phyloP scores from a whole-genome alignment of 108 stramenopile species.

The Aureococcus anophagefferens region DNA sequence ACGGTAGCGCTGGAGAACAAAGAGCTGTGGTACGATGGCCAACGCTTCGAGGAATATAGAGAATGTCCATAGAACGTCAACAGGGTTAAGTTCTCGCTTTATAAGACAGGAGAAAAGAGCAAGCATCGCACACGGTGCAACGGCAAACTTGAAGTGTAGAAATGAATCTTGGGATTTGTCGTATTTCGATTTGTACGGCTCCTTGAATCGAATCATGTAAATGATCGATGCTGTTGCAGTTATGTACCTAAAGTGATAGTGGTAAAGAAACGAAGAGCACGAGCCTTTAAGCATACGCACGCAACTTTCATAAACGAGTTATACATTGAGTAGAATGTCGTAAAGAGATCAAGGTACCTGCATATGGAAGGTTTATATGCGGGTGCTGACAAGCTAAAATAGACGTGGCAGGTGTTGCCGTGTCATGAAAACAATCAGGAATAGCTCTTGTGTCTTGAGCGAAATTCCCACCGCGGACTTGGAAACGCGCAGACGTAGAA shows the following conservation, averaged over 20 bases:
- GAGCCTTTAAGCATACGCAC: too few relatives aligned
- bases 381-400: too few relatives aligned
- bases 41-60: conserved; percentile 88
- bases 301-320: conserved; percentile 87
- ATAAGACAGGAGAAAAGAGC: conserved; percentile 67
- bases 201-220: conserved; percentile 76
- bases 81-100: conserved; percentile 44
- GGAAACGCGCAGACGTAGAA: conserved; percentile 85
- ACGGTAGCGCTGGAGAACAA: conserved; percentile 88
- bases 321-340: conserved; percentile 81
- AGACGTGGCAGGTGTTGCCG: too few relatives aligned
- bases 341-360: conserved; percentile 79
- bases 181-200: conserved; percentile 87
- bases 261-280: too few relatives aligned
- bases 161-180: conserved; percentile 94
- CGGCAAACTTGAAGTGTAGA: conserved; percentile 86
- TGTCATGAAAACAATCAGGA: conserved; percentile 86
- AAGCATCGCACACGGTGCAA: conserved; percentile 76
- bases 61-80: conserved; percentile 85
- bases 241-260: too few relatives aligned
- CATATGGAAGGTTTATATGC: too few relatives aligned
- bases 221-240: conserved; percentile 75
- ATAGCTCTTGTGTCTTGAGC: conserved; percentile 95
- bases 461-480: conserved; percentile 92
- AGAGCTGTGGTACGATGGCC: conserved; percentile 93